Evolutionary conservation across 176 grass and related monocot genomes (phyloP).

Genomic region (Lolium perenne): DNA sequence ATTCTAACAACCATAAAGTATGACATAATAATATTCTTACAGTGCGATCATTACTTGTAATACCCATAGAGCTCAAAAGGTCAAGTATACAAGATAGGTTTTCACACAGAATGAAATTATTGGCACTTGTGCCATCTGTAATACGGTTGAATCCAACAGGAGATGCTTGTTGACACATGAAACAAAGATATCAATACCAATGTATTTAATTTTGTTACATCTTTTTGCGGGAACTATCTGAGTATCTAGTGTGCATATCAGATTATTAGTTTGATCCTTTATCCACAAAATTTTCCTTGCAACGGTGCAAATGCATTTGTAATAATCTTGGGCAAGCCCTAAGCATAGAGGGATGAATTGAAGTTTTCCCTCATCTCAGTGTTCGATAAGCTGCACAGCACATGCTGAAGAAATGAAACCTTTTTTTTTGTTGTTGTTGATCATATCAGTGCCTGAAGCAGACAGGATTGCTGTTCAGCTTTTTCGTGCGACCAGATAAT

Average conservation of each 20-base stretch:
- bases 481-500: not conserved
- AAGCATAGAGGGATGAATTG: too few relatives aligned
- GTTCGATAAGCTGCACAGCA: not conserved
- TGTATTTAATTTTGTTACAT: not conserved
- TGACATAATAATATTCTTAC: slow-evolving; percentile 55
- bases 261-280: not conserved
- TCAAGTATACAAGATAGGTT: slow-evolving; percentile 49
- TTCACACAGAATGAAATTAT: slow-evolving; percentile 40
- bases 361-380: not conserved
- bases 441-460: not conserved
- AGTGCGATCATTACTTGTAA: not conserved
- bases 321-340: too few relatives aligned
- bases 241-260: not conserved
- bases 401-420: not conserved
- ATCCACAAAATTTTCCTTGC: not conserved
- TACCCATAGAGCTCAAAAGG: slow-evolving; percentile 48
- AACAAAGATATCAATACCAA: slow-evolving; percentile 24
- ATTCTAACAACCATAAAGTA: slow-evolving; percentile 63
- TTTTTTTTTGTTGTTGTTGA: not conserved
- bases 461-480: not conserved
- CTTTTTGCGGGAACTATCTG: too few relatives aligned
- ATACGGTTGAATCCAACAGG: slow-evolving; percentile 35
- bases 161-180: slow-evolving; percentile 39
- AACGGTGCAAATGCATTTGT: not conserved
- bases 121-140: slow-evolving; percentile 37